A percentile compares a stretch with the other conserved stretches of the same genome.
phyloP scores from a whole-genome alignment of 106 monocot species.

The Dendrobium chrysotoxum region DNA sequence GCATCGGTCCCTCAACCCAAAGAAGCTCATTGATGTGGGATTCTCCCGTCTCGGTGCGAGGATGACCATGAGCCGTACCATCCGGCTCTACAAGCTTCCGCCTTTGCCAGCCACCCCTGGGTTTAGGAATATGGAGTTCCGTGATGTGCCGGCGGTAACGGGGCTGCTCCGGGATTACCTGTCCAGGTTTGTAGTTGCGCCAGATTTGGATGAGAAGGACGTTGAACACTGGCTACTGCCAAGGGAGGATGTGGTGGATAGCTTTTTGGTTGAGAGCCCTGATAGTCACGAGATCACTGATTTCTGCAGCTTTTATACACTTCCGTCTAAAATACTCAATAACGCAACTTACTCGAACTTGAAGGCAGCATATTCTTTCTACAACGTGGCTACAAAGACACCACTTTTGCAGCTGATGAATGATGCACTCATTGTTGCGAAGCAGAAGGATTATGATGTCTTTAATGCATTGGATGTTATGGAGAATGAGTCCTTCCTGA shows the following conservation, averaged over 20 bases:
- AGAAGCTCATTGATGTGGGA: constrained; percentile 72
- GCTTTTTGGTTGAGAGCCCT: constrained; percentile 63
- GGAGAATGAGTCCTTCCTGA: constrained; percentile 70
- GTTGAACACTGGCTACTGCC: constrained; percentile 80
- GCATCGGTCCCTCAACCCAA: constrained; percentile 74
- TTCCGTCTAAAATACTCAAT: constrained; percentile 54
- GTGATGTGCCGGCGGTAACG: constrained; percentile 67
- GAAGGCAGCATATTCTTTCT: constrained; percentile 75
- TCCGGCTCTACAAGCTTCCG: constrained; percentile 61
- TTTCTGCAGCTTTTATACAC: constrained; percentile 75
- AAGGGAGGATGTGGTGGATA: constrained; percentile 57
- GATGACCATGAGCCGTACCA: constrained; percentile 73
- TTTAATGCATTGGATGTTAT: constrained; percentile 85
- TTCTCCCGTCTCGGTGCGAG: constrained; percentile 60
- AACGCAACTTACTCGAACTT: constrained; percentile 53
- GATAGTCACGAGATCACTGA: constrained; percentile 65
- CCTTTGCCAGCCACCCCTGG: constrained; percentile 42
- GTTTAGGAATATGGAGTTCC: constrained; percentile 68
- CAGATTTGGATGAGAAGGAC: constrained; percentile 61
- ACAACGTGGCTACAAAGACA: constrained; percentile 62
- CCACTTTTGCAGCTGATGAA: constrained; percentile 70
- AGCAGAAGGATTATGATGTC: constrained; percentile 70
- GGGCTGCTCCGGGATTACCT: constrained; percentile 52
- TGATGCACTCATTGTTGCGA: constrained; percentile 69
- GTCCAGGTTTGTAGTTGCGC: constrained; percentile 42